phyloP scores from a whole-genome alignment of 2,329 filamentous ascomycete species.

The Meredithiella fracta region DNA sequence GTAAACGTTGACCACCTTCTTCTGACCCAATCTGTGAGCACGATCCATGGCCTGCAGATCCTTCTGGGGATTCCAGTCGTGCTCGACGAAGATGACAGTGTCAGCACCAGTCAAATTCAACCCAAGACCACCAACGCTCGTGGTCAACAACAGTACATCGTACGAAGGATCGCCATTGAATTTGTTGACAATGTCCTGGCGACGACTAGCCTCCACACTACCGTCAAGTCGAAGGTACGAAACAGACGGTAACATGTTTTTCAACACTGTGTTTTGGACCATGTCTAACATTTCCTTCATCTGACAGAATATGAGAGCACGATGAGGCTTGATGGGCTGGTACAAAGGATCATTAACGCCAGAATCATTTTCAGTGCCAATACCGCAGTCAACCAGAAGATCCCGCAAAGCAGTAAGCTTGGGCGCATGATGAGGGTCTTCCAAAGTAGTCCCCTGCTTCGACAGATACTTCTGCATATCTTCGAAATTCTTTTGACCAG shows the following conservation, averaged over 20 bases:
- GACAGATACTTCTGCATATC: slow-evolving; percentile 68
- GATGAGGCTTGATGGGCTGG: slow-evolving; percentile 85
- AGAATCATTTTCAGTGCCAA: slow-evolving; percentile 55
- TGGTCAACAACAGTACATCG: slow-evolving; percentile 83
- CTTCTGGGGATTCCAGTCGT: slow-evolving; percentile 99
- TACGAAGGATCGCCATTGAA: slow-evolving; percentile 98
- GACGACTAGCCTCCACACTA: slow-evolving; percentile 76
- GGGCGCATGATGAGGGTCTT: slow-evolving; percentile 75
- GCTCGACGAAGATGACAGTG: slow-evolving; percentile 97
- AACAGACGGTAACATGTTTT: slow-evolving; percentile 77
- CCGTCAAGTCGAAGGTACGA: slow-evolving; percentile 92
- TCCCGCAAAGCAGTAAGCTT: slow-evolving; percentile 84
- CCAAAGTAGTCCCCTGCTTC: slow-evolving; percentile 63
- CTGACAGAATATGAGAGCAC: slow-evolving; percentile 92
- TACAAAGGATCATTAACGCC: slow-evolving; percentile 40
- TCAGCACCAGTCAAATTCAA: slow-evolving; percentile 93
- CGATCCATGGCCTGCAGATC: slow-evolving; percentile 98
- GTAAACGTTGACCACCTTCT: slow-evolving; percentile 99
- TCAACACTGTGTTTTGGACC: slow-evolving; percentile 86
- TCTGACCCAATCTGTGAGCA: slow-evolving; percentile 93
- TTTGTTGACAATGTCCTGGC: slow-evolving; percentile 95
- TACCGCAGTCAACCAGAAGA: slow-evolving; percentile 93
- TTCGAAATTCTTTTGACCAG: slow-evolving; percentile 77
- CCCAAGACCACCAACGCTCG: slow-evolving; percentile 83
- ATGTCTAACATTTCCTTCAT: slow-evolving; percentile 99